Base-by-base conservation (phyloP, 192 early-diverging fungal species). In the Fimicolochytrium jonesii region DNA sequence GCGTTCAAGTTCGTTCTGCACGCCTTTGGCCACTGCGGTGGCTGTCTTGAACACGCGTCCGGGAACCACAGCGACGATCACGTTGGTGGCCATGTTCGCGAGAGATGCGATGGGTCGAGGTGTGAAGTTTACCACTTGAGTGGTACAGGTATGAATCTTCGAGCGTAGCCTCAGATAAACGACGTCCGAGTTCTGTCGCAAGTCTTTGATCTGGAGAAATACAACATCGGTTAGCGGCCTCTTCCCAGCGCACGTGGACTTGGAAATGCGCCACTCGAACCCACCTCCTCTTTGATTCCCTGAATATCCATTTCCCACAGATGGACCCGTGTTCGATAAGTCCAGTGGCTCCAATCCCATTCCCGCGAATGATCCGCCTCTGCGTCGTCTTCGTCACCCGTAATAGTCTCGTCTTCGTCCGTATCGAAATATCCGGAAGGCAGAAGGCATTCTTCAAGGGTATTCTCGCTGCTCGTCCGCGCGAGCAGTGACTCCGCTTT, bases 321-420 rank as follows among this genome's bases (percentile, higher is more conserved):
- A 39, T 69, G 70, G 29, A n/a, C n/a, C n/a, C n/a, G n/a, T n/a
- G n/a, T n/a, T n/a, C n/a, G n/a, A n/a, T n/a, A n/a, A n/a, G n/a
- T n/a, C n/a, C n/a, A n/a, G 13, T 34, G 29, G 54, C 52, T 67
- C 70, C 70, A 73, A 30, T 77, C 71, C 75, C 75, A 77, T 7
- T 57, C 52, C 3, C 49, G 32, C 6, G 46, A 29, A 29, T 60
- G 31, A 25, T 61, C 42, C 6, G 36, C 18, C 47, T 54, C 51
- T 17, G 11, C 47, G 28, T 52, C 60, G 20, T 52, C 15, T 17
- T 25, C 49, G 15, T 10, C 25, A 51, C 49, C 33, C 54, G 7
- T 37, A 35, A 17, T 31, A 17, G 9, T 23, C 46, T 7, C 11
- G 46, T 48, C 46, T 10, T 23, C 46, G 46, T 36, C 33, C 53